These are phyloP conservation scores for Leccinum fuscescens DNA, from an alignment of 1,284 basidiomycete genomes.

Conservation along the genomic window DNA sequence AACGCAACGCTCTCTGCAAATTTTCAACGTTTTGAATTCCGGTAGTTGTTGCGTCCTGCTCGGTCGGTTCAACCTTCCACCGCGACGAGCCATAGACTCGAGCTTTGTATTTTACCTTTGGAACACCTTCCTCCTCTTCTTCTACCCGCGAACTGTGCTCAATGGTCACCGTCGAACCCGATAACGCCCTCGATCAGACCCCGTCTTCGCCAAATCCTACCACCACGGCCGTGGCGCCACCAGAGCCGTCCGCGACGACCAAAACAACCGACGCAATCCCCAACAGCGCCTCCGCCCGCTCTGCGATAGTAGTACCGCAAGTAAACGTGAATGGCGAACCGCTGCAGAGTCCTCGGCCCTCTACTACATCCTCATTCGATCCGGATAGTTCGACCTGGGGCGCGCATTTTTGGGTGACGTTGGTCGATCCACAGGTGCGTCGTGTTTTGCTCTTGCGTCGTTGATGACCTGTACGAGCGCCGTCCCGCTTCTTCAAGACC, in stretches of 20 bases:
- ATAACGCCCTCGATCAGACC: slow-evolving; percentile 29
- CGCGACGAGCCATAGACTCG: slow-evolving; percentile 2
- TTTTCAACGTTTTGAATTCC: slow-evolving; percentile 25
- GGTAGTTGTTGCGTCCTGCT: background rate
- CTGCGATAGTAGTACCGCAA: slow-evolving; percentile 30
- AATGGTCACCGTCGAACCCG: slow-evolving; percentile 26
- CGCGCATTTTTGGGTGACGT: slow-evolving; percentile 84
- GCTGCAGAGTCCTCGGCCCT: slow-evolving; percentile 31
- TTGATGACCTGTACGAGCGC: slow-evolving; percentile 12
- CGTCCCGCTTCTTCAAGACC: slow-evolving; percentile 46
- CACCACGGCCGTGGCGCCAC: slow-evolving; percentile 3
- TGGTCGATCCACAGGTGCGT: slow-evolving; percentile 76
- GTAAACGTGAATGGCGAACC: slow-evolving; percentile 36
- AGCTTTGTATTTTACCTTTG: slow-evolving; percentile 26
- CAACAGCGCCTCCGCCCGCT: slow-evolving; percentile 16
- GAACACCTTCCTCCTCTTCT: background rate
- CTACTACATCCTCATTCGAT: slow-evolving; percentile 25
- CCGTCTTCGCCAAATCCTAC: slow-evolving; percentile 4
- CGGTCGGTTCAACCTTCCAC: slow-evolving; percentile 7
- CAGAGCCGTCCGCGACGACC: slow-evolving; percentile 2
- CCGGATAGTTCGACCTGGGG: slow-evolving; percentile 51
- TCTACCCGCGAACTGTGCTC: slow-evolving; percentile 3
- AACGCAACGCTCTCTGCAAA: slow-evolving; percentile 24
- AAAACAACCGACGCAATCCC: slow-evolving; percentile 8
- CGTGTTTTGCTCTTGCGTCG: slow-evolving; percentile 4